Percentiles rank a stretch among this genome's conserved stretches.
phyloP scores from a whole-genome alignment of 164 flowering plant species.

The Chloranthus sessilifolius region DNA sequence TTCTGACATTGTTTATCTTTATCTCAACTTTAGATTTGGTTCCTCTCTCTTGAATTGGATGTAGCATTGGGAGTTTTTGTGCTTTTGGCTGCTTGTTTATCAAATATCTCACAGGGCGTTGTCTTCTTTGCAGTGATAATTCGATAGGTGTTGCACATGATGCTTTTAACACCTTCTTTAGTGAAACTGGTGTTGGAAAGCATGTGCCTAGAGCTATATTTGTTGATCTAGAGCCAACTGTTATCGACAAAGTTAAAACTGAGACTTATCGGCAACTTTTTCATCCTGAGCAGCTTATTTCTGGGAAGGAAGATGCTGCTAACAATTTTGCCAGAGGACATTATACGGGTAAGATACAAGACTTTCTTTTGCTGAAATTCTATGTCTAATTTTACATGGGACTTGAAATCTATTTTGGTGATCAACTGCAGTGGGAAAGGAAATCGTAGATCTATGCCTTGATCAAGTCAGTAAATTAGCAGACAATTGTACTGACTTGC shows the following conservation, averaged over 20 bases:
- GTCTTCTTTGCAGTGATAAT: background rate
- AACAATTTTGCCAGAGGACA: slow-evolving; percentile 42
- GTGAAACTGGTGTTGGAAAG: slow-evolving; percentile 37
- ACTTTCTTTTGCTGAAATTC: background rate
- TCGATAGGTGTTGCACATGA: slow-evolving; percentile 15
- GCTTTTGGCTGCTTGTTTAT: too few relatives aligned
- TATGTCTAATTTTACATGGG: background rate
- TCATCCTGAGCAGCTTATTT: slow-evolving; percentile 35
- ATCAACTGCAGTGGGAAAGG: slow-evolving; percentile 27
- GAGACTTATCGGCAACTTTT: slow-evolving; percentile 32
- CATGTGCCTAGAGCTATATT: slow-evolving; percentile 37
- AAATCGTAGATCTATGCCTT: slow-evolving; percentile 43
- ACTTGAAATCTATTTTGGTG: background rate
- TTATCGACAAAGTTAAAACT: slow-evolving; percentile 35
- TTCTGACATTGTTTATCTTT: too few relatives aligned
- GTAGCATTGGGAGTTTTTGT: too few relatives aligned
- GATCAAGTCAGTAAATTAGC: slow-evolving; percentile 46
- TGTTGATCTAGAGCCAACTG: slow-evolving; percentile 39
- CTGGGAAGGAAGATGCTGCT: slow-evolving; percentile 41
- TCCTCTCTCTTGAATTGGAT: too few relatives aligned
- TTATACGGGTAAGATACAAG: slow-evolving; percentile 26
- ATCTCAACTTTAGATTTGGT: too few relatives aligned
- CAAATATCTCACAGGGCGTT: too few relatives aligned
- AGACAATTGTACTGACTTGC: slow-evolving; percentile 48
- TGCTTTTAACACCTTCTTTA: slow-evolving; percentile 39